Evolutionary conservation across 805 yeast species (phyloP).

Genomic region (Candida boidinii): DNA sequence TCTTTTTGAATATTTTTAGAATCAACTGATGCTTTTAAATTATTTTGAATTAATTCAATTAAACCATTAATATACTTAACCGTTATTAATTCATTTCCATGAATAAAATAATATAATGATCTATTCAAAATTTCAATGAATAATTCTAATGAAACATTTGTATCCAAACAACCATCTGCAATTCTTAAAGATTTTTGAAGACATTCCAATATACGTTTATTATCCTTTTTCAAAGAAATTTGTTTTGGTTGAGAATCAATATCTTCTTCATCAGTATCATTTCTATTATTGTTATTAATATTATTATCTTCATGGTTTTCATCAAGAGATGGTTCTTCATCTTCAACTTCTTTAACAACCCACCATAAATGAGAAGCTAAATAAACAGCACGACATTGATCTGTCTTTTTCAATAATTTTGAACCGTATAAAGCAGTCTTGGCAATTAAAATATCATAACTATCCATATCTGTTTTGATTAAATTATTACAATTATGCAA

Average conservation of each 20-base stretch:
- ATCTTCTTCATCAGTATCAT: slow-evolving; percentile 4
- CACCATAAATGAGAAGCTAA: slow-evolving; percentile 90
- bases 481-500: slow-evolving; percentile 34
- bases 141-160: slow-evolving; percentile 61
- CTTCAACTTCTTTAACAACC: slow-evolving; percentile 53
- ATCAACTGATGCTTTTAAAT: slow-evolving; percentile 30
- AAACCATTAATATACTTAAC: slow-evolving; percentile 76
- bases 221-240: slow-evolving; percentile 27
- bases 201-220: slow-evolving; percentile 81
- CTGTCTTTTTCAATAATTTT: slow-evolving; percentile 81
- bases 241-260: slow-evolving; percentile 9
- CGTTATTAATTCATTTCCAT: slow-evolving; percentile 65
- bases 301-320: slow-evolving; percentile 36
- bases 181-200: slow-evolving; percentile 80
- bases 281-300: slow-evolving; percentile 13
- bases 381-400: slow-evolving; percentile 88
- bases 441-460: slow-evolving; percentile 75
- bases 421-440: slow-evolving; percentile 84
- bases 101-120: slow-evolving; percentile 77
- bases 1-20: slow-evolving; percentile 1
- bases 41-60: slow-evolving; percentile 70
- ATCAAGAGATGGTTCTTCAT: slow-evolving; percentile 22
- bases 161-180: slow-evolving; percentile 92
- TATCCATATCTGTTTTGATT: slow-evolving; percentile 36
- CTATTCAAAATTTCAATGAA: slow-evolving; percentile 86